phyloP scores from a whole-genome alignment of 1,139 yeast species.

The Nematodospora anomalae region DNA sequence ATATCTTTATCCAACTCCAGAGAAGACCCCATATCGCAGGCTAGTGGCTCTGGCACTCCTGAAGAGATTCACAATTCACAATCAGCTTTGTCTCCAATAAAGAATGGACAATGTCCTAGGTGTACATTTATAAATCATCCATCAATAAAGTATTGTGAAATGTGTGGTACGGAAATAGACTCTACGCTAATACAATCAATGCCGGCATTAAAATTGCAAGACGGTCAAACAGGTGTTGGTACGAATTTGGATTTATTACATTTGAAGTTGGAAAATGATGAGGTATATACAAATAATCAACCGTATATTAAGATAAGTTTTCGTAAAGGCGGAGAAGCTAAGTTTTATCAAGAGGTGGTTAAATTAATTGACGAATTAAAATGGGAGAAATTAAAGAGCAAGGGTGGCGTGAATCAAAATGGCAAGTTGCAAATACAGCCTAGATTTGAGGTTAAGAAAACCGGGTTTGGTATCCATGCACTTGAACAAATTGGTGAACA shows the following conservation, averaged over 20 bases:
- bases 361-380: conserved; percentile 44
- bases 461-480: conserved; percentile 61
- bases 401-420: conserved; percentile 44
- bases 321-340: conserved; percentile 56
- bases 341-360: conserved; percentile 45
- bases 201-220: conserved; percentile 6
- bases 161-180: conserved; percentile 70
- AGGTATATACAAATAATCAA: conserved; percentile 29
- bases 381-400: conserved; percentile 43
- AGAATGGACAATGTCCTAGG: conserved; percentile 63
- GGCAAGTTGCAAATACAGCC: conserved; percentile 24
- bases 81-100: conserved; percentile 12
- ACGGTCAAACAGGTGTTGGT: conserved; percentile 11
- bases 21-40: conserved; percentile 7
- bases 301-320: conserved; percentile 60
- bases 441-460: conserved; percentile 7
- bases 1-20: background rate
- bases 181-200: background rate
- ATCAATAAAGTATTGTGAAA: conserved; percentile 73
- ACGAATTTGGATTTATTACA: conserved; percentile 19
- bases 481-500: conserved; percentile 61
- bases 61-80: conserved; percentile 1
- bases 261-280: conserved; percentile 32
- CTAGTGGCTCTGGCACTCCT: conserved; percentile 4
- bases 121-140: conserved; percentile 91